A percentile compares a stretch with the other conserved stretches of the same genome.
These are phyloP conservation scores for Imleria badia DNA, from an alignment of 768 basidiomycete genomes.

Conservation along the genomic window DNA sequence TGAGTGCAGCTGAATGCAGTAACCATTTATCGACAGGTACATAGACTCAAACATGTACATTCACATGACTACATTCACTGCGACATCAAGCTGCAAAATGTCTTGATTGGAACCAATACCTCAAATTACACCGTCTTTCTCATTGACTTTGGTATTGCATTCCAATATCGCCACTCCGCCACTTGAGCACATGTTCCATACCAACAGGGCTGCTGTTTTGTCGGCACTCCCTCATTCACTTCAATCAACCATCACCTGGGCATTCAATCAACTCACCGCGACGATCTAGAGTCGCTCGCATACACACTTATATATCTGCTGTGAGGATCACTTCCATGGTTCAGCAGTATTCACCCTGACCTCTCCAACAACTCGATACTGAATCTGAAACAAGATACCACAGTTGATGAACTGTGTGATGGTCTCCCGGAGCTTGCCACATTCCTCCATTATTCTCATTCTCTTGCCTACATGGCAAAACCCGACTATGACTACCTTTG, in stretches of 20 bases:
- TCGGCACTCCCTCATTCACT: not conserved
- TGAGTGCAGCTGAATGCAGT: too few relatives aligned
- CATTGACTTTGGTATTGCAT: not conserved
- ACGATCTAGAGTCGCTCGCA: not conserved
- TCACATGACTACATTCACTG: not conserved
- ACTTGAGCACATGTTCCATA: too few relatives aligned
- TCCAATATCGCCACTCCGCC: not conserved
- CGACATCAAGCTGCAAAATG: not conserved
- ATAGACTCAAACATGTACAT: not conserved
- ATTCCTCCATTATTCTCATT: too few relatives aligned
- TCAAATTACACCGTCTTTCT: not conserved
- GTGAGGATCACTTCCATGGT: not conserved
- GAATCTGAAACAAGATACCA: too few relatives aligned
- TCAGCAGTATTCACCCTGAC: not conserved
- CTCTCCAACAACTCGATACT: too few relatives aligned
- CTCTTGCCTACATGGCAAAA: too few relatives aligned
- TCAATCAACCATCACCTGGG: not conserved
- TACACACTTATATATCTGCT: not conserved
- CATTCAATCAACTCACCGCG: not conserved
- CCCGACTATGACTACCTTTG: too few relatives aligned
- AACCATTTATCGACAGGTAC: not conserved
- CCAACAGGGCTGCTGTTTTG: not conserved
- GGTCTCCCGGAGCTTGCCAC: too few relatives aligned
- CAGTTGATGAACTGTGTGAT: too few relatives aligned
- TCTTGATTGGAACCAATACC: not conserved